These are phyloP conservation scores for Leptodontidium sp. DNA, from an alignment of 2,329 filamentous ascomycete genomes.

Conservation along the genomic window DNA sequence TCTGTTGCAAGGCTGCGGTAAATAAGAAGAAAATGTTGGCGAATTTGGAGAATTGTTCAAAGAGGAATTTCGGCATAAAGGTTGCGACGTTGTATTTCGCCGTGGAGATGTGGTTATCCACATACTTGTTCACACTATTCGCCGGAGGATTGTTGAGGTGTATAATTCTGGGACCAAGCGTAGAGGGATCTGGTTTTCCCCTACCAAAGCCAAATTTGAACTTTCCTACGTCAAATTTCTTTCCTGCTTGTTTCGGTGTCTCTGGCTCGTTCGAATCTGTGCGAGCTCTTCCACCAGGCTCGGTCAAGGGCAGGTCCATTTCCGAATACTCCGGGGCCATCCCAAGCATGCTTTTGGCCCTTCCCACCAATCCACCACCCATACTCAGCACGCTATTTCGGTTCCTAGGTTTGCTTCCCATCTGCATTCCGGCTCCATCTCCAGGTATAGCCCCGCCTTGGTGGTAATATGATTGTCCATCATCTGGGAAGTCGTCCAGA, in stretches of 20 bases:
- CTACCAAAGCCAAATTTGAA: constrained; percentile 95
- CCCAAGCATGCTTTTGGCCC: constrained; percentile 88
- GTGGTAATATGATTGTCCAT: constrained; percentile 85
- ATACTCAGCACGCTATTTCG: constrained; percentile 89
- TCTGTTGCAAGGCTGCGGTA: constrained; percentile 92
- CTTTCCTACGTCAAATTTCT: constrained; percentile 72
- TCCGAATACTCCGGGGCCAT: constrained; percentile 91
- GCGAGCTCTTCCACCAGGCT: constrained; percentile 65
- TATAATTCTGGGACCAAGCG: constrained; percentile 89
- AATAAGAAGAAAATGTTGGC: constrained; percentile 99
- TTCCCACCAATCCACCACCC: constrained; percentile 86
- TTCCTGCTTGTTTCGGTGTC: constrained; percentile 53
- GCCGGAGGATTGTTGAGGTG: constrained; percentile 96
- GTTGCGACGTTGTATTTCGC: constrained; percentile 96
- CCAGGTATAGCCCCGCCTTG: constrained; percentile 68
- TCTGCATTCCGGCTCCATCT: constrained; percentile 59
- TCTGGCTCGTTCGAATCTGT: constrained; percentile 55
- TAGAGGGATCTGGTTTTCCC: constrained; percentile 86
- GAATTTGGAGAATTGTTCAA: constrained; percentile 99
- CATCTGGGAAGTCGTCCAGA: constrained; percentile 81
- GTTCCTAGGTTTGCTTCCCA: constrained; percentile 68
- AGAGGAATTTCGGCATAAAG: constrained; percentile 95
- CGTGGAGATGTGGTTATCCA: constrained; percentile 96
- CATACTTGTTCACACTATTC: constrained; percentile 87
- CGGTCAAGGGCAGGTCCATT: constrained; percentile 96